Conservation (phyloP, 495 filamentous ascomycete species). For the Darksidea phi region DNA sequence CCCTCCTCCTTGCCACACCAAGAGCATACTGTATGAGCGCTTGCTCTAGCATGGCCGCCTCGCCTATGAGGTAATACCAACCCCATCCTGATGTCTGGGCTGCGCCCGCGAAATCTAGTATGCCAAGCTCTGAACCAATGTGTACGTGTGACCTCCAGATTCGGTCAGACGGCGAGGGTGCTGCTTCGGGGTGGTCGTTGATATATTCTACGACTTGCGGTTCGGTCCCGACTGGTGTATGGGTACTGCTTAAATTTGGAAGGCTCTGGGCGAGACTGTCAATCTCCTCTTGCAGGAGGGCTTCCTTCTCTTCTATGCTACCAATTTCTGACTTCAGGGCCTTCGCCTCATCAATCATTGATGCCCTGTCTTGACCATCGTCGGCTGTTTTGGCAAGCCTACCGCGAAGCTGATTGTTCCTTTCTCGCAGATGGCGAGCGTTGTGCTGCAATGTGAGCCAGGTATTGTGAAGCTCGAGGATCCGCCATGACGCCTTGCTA, state of each 20-base stretch:
- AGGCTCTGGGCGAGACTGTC: slow-evolving; percentile 71
- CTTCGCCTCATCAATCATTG: slow-evolving; percentile 65
- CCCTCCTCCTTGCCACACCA: slow-evolving; percentile 61
- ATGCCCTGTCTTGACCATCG: slow-evolving; percentile 39
- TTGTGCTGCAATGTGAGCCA: slow-evolving; percentile 57
- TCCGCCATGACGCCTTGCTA: slow-evolving; percentile 62
- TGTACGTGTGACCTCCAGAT: slow-evolving; percentile 71
- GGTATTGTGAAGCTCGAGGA: slow-evolving; percentile 67
- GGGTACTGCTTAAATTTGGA: slow-evolving; percentile 77
- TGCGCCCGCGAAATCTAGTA: slow-evolving; percentile 82
- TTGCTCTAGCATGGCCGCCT: slow-evolving; percentile 86
- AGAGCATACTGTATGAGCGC: slow-evolving; percentile 87
- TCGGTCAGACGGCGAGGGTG: slow-evolving; percentile 50
- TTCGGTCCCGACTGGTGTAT: slow-evolving; percentile 70
- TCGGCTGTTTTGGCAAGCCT: slow-evolving; percentile 35
- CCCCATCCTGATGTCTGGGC: slow-evolving; percentile 85
- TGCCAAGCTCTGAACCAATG: slow-evolving; percentile 73
- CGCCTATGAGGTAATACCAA: slow-evolving; percentile 91
- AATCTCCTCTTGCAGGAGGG: slow-evolving; percentile 62
- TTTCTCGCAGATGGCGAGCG: slow-evolving; percentile 56
- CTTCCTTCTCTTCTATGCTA: slow-evolving; percentile 59
- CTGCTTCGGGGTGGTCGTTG: slow-evolving; percentile 66
- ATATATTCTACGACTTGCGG: slow-evolving; percentile 64
- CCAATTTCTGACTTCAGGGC: slow-evolving; percentile 64
- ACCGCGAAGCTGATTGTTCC: slow-evolving; percentile 51